Conservation (phyloP, 2,329 filamentous ascomycete species). For the Hypoxylon sp. region DNA sequence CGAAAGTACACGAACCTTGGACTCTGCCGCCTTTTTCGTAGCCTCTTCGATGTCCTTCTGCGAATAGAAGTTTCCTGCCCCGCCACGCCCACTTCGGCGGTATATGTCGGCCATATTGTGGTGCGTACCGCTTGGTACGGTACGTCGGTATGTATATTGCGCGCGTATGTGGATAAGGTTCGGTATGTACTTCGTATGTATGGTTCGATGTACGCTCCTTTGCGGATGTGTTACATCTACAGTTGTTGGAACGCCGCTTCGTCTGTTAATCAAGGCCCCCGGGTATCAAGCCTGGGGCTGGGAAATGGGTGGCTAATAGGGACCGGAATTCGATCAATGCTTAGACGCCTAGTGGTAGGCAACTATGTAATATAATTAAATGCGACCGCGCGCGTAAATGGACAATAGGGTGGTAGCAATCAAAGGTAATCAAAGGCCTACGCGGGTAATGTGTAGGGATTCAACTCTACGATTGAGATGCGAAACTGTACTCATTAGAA, state of each 20-base stretch:
- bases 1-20: slow-evolving; percentile 42
- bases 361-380: slow-evolving; percentile 29
- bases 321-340: not conserved
- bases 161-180: slow-evolving; percentile 1
- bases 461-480: not conserved
- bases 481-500: not conserved
- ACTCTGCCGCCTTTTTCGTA: slow-evolving; percentile 42
- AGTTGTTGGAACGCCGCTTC: not conserved
- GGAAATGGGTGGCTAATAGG: slow-evolving; percentile 12
- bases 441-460: slow-evolving; percentile 10
- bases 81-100: slow-evolving; percentile 71
- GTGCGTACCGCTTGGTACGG: slow-evolving; percentile 7
- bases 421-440: slow-evolving; percentile 19
- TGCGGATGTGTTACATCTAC: not conserved
- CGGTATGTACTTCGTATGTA: slow-evolving; percentile 1
- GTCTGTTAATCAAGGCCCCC: not conserved
- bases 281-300: slow-evolving; percentile 6
- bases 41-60: slow-evolving; percentile 66
- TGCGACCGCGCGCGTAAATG: slow-evolving; percentile 41
- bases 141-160: slow-evolving; percentile 9
- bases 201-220: slow-evolving; percentile 1
- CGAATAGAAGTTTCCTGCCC: slow-evolving; percentile 74
- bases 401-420: slow-evolving; percentile 21
- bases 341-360: slow-evolving; percentile 20
- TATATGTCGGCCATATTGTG: slow-evolving; percentile 59